Evolutionary conservation across 495 filamentous ascomycete species (phyloP).

Genomic region (Lineolata rhizophorae): DNA sequence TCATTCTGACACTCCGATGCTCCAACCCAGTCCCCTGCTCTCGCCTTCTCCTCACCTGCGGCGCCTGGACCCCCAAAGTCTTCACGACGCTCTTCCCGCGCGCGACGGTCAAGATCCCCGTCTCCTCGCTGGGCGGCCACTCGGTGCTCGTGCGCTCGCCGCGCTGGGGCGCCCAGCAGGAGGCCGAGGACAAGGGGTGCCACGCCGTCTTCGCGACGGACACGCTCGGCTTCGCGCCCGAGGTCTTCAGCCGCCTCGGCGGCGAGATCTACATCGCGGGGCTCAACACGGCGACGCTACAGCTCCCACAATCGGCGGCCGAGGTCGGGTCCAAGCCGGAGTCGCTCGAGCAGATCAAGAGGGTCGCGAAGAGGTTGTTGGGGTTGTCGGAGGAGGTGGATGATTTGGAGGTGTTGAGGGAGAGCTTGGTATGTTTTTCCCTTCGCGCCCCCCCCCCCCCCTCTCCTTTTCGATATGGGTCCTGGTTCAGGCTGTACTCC

Average conservation of each 20-base stretch:
- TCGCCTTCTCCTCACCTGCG: slow-evolving; percentile 40
- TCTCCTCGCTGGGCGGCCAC: slow-evolving; percentile 46
- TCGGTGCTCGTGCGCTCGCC: slow-evolving; percentile 44
- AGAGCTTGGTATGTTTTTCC: slow-evolving; percentile 26
- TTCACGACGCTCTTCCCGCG: slow-evolving; percentile 40
- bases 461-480: too few relatives aligned
- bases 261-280: slow-evolving; percentile 57
- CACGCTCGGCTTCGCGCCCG: slow-evolving; percentile 37
- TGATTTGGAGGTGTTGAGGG: slow-evolving; percentile 38
- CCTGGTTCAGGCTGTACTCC: not conserved
- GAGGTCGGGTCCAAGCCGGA: slow-evolving; percentile 22
- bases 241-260: slow-evolving; percentile 44
- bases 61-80: slow-evolving; percentile 44
- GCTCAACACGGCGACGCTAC: slow-evolving; percentile 34
- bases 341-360: slow-evolving; percentile 28
- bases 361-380: slow-evolving; percentile 32
- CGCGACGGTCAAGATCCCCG: slow-evolving; percentile 25
- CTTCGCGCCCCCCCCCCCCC: not conserved
- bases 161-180: slow-evolving; percentile 27
- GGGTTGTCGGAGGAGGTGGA: slow-evolving; percentile 21
- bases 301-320: slow-evolving; percentile 32
- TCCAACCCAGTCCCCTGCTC: slow-evolving; percentile 26
- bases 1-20: not conserved
- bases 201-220: slow-evolving; percentile 50
- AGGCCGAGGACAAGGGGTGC: slow-evolving; percentile 22